Conservation (phyloP, 352 stramenopile species). For the Pythium oligandrum region DNA sequence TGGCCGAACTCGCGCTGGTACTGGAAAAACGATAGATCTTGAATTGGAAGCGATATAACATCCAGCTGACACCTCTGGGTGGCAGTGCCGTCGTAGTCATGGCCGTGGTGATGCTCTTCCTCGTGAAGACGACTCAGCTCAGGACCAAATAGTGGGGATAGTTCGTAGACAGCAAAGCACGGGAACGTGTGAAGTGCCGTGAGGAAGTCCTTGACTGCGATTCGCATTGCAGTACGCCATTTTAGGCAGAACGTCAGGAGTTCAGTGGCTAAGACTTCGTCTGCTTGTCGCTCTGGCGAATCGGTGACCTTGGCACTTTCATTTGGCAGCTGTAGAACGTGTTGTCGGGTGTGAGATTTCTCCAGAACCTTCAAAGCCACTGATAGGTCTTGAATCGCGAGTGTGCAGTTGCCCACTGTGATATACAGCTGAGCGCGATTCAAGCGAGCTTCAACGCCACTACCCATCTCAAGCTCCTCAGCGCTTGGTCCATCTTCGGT, state of each 20-base stretch:
- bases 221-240: constrained; percentile 36
- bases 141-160: constrained; percentile 23
- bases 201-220: constrained; percentile 52
- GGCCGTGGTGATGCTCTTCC: constrained; percentile 1
- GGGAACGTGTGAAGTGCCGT: constrained; percentile 40
- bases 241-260: constrained; percentile 41
- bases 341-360: too few species aligned
- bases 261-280: constrained; percentile 24
- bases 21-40: constrained; percentile 35
- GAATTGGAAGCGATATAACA: constrained; percentile 26
- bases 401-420: constrained; percentile 37
- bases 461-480: not conserved
- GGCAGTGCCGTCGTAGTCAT: not conserved
- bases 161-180: constrained; percentile 23
- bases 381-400: constrained; percentile 31
- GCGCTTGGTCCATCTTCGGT: not conserved
- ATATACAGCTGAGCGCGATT: constrained; percentile 61
- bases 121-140: constrained; percentile 17
- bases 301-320: too few species aligned
- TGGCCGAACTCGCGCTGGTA: constrained; percentile 22
- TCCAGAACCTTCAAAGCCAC: constrained; percentile 9
- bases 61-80: constrained; percentile 7
- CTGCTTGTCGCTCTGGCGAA: constrained; percentile 6
- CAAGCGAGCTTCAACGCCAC: constrained; percentile 30
- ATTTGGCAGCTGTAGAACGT: too few species aligned